phyloP scores from a whole-genome alignment of 2,329 filamentous ascomycete species.

The Trichoderma gracile region DNA sequence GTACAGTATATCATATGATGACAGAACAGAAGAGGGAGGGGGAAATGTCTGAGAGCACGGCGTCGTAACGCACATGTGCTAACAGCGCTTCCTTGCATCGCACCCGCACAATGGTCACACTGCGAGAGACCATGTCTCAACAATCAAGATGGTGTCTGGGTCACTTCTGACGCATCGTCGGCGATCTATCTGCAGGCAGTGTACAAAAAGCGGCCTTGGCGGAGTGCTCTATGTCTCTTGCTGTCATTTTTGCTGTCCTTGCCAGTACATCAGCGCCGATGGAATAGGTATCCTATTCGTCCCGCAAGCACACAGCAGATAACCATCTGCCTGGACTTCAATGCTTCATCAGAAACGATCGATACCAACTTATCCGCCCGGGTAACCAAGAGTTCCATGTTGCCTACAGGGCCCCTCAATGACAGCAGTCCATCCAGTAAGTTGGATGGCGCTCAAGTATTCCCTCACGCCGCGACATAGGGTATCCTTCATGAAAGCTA shows the following conservation, averaged over 20 bases:
- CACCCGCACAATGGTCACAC: constrained; percentile 2
- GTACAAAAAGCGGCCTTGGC: background rate
- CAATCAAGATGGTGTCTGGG: background rate
- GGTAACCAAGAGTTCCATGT: background rate
- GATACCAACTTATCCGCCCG: constrained; percentile 6
- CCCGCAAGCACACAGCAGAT: background rate
- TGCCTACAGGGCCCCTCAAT: background rate
- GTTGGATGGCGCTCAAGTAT: background rate
- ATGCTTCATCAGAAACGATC: background rate
- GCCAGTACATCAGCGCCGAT: background rate
- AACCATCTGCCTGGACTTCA: constrained; percentile 5
- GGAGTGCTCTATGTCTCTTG: background rate
- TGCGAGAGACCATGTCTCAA: background rate
- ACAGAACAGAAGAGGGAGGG: background rate
- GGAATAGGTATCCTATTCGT: background rate
- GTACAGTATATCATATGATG: constrained; percentile 21
- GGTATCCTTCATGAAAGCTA: background rate
- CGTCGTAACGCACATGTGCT: background rate
- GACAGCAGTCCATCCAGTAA: background rate
- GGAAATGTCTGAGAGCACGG: background rate
- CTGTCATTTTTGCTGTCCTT: background rate
- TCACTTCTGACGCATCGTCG: constrained; percentile 12
- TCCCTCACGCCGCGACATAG: background rate
- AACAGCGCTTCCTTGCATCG: background rate
- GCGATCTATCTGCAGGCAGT: constrained; percentile 13